Evolutionary conservation across 2,329 filamentous ascomycete species (phyloP).

Genomic region (Trichoderma koningii): DNA sequence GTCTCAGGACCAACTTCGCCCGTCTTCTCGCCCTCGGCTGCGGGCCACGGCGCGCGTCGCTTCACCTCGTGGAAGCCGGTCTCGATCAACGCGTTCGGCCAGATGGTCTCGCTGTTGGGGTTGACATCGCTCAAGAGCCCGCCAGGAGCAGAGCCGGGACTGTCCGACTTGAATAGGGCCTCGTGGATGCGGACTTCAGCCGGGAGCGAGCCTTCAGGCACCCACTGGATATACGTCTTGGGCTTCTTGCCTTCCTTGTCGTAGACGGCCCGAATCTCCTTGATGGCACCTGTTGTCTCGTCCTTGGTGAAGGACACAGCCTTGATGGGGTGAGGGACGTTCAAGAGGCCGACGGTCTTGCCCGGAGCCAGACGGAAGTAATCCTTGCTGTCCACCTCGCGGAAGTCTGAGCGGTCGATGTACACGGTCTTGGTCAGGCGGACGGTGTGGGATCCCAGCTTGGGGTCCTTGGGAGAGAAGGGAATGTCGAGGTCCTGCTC

Average conservation of each 20-base stretch:
- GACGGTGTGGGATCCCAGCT: constrained; percentile 62
- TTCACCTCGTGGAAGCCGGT: constrained; percentile 74
- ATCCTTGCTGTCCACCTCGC: constrained; percentile 70
- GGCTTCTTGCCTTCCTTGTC: constrained; percentile 69
- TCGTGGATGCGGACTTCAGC: constrained; percentile 76
- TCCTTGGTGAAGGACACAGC: constrained; percentile 71
- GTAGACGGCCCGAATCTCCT: constrained; percentile 61
- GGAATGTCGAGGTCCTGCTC: constrained; percentile 66
- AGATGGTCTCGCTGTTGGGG: constrained; percentile 74
- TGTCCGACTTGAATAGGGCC: constrained; percentile 77
- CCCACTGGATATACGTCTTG: constrained; percentile 86
- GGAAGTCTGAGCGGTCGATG: constrained; percentile 64
- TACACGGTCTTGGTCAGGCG: constrained; percentile 66
- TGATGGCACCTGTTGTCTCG: constrained; percentile 62
- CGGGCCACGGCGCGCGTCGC: constrained; percentile 74
- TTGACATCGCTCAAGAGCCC: constrained; percentile 81
- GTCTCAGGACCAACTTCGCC: constrained; percentile 59
- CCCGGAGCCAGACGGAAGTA: constrained; percentile 80
- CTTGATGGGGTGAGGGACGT: constrained; percentile 70
- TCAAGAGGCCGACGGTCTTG: constrained; percentile 73
- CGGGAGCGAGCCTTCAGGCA: constrained; percentile 63
- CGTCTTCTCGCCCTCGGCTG: constrained; percentile 63
- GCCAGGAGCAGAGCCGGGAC: constrained; percentile 72
- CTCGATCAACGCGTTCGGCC: constrained; percentile 73
- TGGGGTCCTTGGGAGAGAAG: constrained; percentile 79